These are phyloP conservation scores for Fonsecaea pedrosoi DNA, from an alignment of 2,329 filamentous ascomycete genomes.

Conservation along the genomic window DNA sequence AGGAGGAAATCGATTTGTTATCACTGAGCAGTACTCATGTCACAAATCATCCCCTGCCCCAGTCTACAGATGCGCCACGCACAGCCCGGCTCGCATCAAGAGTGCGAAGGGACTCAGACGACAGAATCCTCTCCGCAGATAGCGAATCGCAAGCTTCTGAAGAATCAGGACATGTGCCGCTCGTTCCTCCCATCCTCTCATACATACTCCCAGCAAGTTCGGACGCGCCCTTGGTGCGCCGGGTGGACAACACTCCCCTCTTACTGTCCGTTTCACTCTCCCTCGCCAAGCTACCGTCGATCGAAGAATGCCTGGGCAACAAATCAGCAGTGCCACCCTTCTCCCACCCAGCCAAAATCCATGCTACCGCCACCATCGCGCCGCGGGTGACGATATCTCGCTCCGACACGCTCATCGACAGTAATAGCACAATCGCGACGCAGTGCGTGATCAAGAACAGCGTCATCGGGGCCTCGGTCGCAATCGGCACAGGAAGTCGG, in stretches of 20 bases:
- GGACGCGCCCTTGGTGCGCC: slow-evolving; percentile 73
- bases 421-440: slow-evolving; percentile 87
- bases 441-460: slow-evolving; percentile 91
- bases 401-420: slow-evolving; percentile 80
- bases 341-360: slow-evolving; percentile 78
- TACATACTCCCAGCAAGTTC: slow-evolving; percentile 65
- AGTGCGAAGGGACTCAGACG: slow-evolving; percentile 38
- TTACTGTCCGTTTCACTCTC: slow-evolving; percentile 82
- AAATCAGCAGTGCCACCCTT: slow-evolving; percentile 71
- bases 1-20: slow-evolving; percentile 63
- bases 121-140: slow-evolving; percentile 34
- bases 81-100: slow-evolving; percentile 44
- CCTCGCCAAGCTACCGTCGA: slow-evolving; percentile 77
- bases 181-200: slow-evolving; percentile 37
- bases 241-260: slow-evolving; percentile 85
- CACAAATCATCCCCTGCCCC: slow-evolving; percentile 36
- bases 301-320: slow-evolving; percentile 58
- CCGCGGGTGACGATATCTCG: slow-evolving; percentile 80
- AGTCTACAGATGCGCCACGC: slow-evolving; percentile 26
- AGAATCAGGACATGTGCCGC: slow-evolving; percentile 33
- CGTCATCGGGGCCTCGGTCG: slow-evolving; percentile 85
- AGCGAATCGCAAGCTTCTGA: slow-evolving; percentile 27
- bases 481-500: slow-evolving; percentile 84
- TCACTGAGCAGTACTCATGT: slow-evolving; percentile 61
- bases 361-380: slow-evolving; percentile 82